Evolutionary conservation across 164 flowering plant genomes (phyloP).

Genomic region (Sextonia rubra): DNA sequence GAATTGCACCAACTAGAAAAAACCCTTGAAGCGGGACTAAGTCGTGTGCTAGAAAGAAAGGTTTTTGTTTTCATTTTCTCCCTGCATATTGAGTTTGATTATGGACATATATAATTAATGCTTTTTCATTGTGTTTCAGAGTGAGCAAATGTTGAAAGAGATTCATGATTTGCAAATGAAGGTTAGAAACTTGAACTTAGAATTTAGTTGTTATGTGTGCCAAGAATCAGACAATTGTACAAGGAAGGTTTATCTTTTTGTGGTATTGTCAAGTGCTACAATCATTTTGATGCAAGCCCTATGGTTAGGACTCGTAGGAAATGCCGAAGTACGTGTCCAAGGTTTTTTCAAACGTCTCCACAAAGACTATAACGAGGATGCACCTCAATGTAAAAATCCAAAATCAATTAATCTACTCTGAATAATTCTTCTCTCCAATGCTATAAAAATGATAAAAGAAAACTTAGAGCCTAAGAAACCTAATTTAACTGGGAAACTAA

Average conservation of each 20-base stretch:
- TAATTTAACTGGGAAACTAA: too few relatives aligned
- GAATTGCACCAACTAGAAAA: conserved; percentile 70
- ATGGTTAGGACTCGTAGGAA: too few relatives aligned
- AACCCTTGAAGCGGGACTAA: conserved; percentile 68
- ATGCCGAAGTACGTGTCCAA: too few relatives aligned
- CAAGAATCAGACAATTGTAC: too few relatives aligned
- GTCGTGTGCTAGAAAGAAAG: conserved; percentile 72
- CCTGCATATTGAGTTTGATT: not conserved
- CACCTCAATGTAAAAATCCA: too few relatives aligned
- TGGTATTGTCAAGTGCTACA: not conserved
- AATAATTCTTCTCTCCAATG: too few relatives aligned
- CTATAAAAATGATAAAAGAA: too few relatives aligned
- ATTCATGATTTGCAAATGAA: conserved; percentile 55
- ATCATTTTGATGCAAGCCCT: too few relatives aligned
- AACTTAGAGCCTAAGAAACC: too few relatives aligned
- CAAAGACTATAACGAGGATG: too few relatives aligned
- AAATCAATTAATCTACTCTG: too few relatives aligned
- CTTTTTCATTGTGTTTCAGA: conserved; percentile 33
- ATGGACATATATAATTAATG: not conserved
- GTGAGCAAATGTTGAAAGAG: conserved; percentile 68
- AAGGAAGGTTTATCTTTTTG: not conserved
- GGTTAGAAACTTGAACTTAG: conserved; percentile 27
- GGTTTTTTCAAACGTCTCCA: too few relatives aligned
- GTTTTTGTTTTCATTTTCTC: conserved; percentile 22
- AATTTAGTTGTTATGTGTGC: not conserved